phyloP scores from a whole-genome alignment of 2,329 filamentous ascomycete genomes.

The Clarireedia sp. region DNA sequence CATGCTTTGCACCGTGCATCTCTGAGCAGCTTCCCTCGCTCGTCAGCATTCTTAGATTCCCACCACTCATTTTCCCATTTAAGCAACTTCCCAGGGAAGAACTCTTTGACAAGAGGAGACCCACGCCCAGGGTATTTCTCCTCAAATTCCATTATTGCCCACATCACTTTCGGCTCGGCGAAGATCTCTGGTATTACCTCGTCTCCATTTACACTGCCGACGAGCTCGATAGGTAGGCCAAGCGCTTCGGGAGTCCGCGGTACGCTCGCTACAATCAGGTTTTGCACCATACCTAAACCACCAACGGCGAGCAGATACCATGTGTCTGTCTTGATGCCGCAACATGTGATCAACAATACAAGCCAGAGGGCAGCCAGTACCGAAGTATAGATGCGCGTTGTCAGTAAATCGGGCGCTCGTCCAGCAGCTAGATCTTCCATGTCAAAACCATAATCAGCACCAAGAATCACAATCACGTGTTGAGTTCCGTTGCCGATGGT shows the following conservation, averaged over 20 bases:
- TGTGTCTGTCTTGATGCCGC: conserved; percentile 31
- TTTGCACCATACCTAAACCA: conserved; percentile 35
- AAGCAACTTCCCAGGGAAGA: conserved; percentile 10
- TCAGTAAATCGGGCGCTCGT: neutral
- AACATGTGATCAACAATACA: conserved; percentile 33
- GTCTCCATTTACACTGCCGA: neutral
- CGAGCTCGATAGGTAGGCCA: conserved; percentile 5
- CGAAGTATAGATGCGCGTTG: conserved; percentile 12
- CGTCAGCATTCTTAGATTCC: neutral
- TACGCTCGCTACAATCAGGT: conserved; percentile 31
- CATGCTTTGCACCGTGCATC: too few species aligned
- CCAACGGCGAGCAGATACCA: conserved; percentile 37
- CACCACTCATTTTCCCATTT: neutral
- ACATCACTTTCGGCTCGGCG: conserved; percentile 8
- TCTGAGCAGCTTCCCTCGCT: too few species aligned
- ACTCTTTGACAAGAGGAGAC: neutral
- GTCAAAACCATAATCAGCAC: conserved; percentile 31
- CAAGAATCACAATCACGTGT: conserved; percentile 34
- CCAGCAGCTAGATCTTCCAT: conserved; percentile 35
- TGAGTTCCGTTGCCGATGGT: conserved; percentile 8
- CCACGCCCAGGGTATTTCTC: neutral
- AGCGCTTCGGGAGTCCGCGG: conserved; percentile 26
- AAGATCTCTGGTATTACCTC: neutral
- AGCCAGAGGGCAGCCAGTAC: conserved; percentile 33
- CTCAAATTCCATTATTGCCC: conserved; percentile 9